phyloP scores from a whole-genome alignment of 352 stramenopile genomes.

The Thalassiosira ordinaria region DNA sequence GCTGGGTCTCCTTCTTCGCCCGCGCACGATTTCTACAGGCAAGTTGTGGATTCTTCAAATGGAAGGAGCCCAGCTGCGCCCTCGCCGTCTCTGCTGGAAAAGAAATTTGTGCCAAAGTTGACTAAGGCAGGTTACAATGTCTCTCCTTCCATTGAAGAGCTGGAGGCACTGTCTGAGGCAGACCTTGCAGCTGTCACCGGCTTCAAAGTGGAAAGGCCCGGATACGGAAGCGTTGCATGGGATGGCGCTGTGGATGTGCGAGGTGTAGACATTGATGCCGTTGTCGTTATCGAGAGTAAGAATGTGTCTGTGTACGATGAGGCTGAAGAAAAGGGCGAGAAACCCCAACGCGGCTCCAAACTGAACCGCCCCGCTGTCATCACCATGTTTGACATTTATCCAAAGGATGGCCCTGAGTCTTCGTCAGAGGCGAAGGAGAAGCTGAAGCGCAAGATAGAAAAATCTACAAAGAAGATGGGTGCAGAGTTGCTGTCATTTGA shows the following conservation, averaged over 20 bases:
- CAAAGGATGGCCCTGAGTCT: constrained; percentile 65
- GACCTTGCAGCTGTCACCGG: constrained; percentile 84
- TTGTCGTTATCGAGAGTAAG: constrained; percentile 84
- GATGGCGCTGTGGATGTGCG: constrained; percentile 86
- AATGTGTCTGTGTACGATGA: constrained; percentile 86
- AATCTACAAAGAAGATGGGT: constrained; percentile 77
- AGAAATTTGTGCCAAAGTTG: constrained; percentile 68
- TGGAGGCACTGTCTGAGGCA: constrained; percentile 76
- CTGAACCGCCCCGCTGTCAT: constrained; percentile 87
- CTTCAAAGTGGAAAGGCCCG: constrained; percentile 79
- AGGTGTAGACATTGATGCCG: constrained; percentile 78
- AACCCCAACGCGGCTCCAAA: constrained; percentile 82
- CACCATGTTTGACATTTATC: constrained; percentile 81
- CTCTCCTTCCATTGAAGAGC: constrained; percentile 64
- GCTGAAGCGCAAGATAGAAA: constrained; percentile 72
- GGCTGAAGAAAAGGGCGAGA: constrained; percentile 75
- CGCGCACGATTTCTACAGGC: constrained; percentile 74
- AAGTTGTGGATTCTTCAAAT: constrained; percentile 62
- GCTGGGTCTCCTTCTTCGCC: constrained; percentile 42
- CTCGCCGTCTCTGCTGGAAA: constrained; percentile 26
- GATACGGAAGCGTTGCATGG: constrained; percentile 85
- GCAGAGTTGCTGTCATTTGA: constrained; percentile 83
- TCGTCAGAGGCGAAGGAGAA: constrained; percentile 67
- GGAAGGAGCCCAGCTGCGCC: constrained; percentile 27
- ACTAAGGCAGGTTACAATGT: constrained; percentile 79